These are phyloP conservation scores for Sphenostylis stenocarpa DNA, from an alignment of 306 rosid species.

Conservation along the genomic window DNA sequence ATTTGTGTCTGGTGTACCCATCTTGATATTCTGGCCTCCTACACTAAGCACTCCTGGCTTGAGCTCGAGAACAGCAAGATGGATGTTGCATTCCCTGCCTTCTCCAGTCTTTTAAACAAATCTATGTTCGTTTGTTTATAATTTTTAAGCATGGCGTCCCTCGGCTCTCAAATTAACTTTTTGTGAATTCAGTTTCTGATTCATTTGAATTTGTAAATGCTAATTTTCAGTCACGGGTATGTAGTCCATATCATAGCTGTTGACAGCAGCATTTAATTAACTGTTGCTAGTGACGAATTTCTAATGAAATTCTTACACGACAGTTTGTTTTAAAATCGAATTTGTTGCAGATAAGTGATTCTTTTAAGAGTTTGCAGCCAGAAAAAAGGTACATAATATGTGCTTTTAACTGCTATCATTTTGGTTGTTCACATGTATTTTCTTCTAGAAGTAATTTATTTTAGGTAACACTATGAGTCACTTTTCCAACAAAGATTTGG, in stretches of 20 bases:
- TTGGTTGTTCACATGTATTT: too few species aligned
- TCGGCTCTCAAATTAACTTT: neutral
- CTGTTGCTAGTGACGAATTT: neutral
- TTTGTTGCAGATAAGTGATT: too few species aligned
- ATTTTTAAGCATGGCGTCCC: conserved; percentile 1
- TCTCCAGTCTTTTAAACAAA: neutral
- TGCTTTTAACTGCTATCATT: too few species aligned
- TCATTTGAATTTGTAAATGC: conserved; percentile 11
- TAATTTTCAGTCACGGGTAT: neutral
- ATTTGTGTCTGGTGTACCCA: conserved; percentile 7
- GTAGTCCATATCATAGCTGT: neutral
- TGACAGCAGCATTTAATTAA: neutral
- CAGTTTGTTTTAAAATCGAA: neutral
- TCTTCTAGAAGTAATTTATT: too few species aligned
- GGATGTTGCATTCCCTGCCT: neutral
- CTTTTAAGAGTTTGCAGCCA: too few species aligned
- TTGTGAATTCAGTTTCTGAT: neutral
- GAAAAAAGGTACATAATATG: too few species aligned
- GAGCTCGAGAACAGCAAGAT: neutral
- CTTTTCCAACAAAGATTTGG: too few species aligned
- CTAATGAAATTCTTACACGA: neutral
- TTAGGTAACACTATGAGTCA: too few species aligned
- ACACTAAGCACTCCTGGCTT: neutral
- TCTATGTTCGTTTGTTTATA: neutral
- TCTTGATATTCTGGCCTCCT: neutral